Evolutionary conservation across 208 protist genomes (phyloP).

Genomic region (Wallacemonas sp.): DNA sequence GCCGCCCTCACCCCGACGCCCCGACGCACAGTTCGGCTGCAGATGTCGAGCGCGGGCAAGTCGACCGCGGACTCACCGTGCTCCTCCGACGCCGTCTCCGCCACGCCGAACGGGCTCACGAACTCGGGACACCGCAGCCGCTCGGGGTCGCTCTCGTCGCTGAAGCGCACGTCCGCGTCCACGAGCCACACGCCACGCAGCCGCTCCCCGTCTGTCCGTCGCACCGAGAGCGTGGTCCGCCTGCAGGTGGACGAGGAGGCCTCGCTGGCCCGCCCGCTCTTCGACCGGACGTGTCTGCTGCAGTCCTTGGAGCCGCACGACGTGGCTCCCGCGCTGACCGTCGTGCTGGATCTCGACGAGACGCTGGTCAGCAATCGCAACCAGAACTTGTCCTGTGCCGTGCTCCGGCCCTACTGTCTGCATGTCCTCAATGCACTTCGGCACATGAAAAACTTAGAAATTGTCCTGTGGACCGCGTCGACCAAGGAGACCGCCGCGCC

Average conservation of each 20-base stretch:
- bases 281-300: conserved; percentile 55
- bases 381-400: conserved; percentile 44
- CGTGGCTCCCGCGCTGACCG: conserved; percentile 65
- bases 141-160: conserved; percentile 11
- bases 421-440: conserved; percentile 87
- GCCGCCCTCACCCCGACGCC: conserved; percentile 5
- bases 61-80: neutral
- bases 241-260: conserved; percentile 16
- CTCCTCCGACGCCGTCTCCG: neutral
- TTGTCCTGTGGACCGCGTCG: conserved; percentile 93
- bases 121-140: conserved; percentile 15
- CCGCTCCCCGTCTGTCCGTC: conserved; percentile 9
- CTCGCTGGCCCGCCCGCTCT: conserved; percentile 48
- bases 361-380: conserved; percentile 92
- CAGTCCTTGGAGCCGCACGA: conserved; percentile 58
- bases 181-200: neutral
- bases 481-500: conserved; percentile 86
- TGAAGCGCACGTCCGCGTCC: conserved; percentile 14
- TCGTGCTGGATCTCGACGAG: conserved; percentile 93
- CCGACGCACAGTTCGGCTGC: neutral
- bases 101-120: conserved; percentile 10
- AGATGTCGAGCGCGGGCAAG: neutral
- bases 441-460: conserved; percentile 84
- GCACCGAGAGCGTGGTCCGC: conserved; percentile 1
- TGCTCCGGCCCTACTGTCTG: conserved; percentile 86